phyloP scores from a whole-genome alignment of 2,329 filamentous ascomycete species.

The Didymella segeticola region DNA sequence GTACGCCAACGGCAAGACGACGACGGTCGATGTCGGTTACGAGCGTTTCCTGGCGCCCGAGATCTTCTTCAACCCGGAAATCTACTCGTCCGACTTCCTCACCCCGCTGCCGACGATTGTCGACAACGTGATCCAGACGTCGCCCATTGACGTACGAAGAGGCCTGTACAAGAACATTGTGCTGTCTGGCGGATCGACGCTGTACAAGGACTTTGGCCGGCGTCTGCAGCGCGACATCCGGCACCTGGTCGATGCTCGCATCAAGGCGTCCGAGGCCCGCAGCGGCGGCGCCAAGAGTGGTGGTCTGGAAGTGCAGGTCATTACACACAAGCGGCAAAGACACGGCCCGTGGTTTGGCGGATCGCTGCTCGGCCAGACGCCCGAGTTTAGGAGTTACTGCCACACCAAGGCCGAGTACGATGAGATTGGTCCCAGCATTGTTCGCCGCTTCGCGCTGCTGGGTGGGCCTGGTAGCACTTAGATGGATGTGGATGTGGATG shows the following conservation, averaged over 20 bases:
- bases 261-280: conserved; percentile 87
- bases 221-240: conserved; percentile 96
- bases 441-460: conserved; percentile 89
- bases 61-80: conserved; percentile 99
- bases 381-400: conserved; percentile 98
- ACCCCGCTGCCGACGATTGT: conserved; percentile 94
- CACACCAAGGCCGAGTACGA: conserved; percentile 80
- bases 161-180: conserved; percentile 99
- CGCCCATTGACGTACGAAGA: conserved; percentile 94
- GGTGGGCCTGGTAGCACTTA: conserved; percentile 87
- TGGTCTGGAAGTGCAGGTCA: conserved; percentile 94
- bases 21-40: conserved; percentile 92
- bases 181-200: conserved; percentile 91
- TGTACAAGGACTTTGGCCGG: conserved; percentile 98
- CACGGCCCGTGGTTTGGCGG: conserved; percentile 99
- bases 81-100: conserved; percentile 98
- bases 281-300: conserved; percentile 93
- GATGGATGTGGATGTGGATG: not conserved
- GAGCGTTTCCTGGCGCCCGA: conserved; percentile 97
- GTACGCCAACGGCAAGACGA: conserved; percentile 82
- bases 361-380: conserved; percentile 93
- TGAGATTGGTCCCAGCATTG: conserved; percentile 94
- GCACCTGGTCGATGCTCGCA: conserved; percentile 90
- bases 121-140: conserved; percentile 95
- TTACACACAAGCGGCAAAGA: conserved; percentile 95